phyloP scores from a whole-genome alignment of 2,329 filamentous ascomycete species.

The Colletotrichum graminicola region DNA sequence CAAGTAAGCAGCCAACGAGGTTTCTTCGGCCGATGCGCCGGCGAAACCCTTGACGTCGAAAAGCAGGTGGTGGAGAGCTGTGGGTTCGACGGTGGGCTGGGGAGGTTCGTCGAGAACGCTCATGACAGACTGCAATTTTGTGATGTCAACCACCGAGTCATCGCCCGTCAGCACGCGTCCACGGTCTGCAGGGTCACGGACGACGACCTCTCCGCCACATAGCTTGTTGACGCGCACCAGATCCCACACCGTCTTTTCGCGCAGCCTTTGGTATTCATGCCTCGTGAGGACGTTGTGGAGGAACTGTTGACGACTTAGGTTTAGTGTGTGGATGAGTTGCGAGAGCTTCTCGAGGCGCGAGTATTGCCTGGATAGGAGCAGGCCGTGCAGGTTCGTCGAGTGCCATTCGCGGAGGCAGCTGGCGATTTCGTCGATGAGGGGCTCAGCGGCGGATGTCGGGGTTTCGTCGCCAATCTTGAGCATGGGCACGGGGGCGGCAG shows the following conservation, averaged over 20 bases:
- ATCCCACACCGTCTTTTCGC: conserved; percentile 95
- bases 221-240: conserved; percentile 94
- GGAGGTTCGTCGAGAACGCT: conserved; percentile 90
- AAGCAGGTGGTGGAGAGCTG: conserved; percentile 82
- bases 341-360: conserved; percentile 84
- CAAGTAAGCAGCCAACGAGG: conserved; percentile 82
- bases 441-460: conserved; percentile 88
- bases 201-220: conserved; percentile 92
- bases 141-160: conserved; percentile 92
- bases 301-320: conserved; percentile 87
- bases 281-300: conserved; percentile 93
- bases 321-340: conserved; percentile 83
- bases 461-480: conserved; percentile 98
- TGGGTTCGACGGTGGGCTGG: conserved; percentile 73
- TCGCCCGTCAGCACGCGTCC: conserved; percentile 91
- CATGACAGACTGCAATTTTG: conserved; percentile 94
- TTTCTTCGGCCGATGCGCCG: conserved; percentile 80
- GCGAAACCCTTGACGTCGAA: conserved; percentile 87
- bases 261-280: conserved; percentile 82
- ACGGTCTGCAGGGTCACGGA: conserved; percentile 85
- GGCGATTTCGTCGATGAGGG: conserved; percentile 96
- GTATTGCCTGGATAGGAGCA: conserved; percentile 88
- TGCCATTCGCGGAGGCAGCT: conserved; percentile 98
- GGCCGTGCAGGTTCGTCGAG: conserved; percentile 93
- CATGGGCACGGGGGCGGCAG: conserved; percentile 94